phyloP scores from a whole-genome alignment of 2,329 filamentous ascomycete species.

The Plectosphaerella plurivora region DNA sequence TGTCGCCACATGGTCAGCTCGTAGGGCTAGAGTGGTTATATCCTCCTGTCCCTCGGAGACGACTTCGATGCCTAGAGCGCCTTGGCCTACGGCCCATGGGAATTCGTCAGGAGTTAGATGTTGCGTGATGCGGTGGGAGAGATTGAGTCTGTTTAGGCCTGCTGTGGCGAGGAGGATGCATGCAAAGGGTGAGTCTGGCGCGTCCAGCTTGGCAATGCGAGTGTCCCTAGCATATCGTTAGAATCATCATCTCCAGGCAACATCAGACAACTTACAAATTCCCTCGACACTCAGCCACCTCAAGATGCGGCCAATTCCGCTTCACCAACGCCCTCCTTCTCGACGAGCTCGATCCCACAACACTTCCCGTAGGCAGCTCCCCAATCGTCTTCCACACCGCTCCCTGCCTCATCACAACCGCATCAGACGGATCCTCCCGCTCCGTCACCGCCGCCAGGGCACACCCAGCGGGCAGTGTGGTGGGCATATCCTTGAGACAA shows the following conservation, averaged over 20 bases:
- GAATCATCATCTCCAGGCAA: neutral
- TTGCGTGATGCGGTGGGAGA: slow-evolving; percentile 9
- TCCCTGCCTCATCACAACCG: slow-evolving; percentile 7
- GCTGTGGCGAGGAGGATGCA: slow-evolving; percentile 11
- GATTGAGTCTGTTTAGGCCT: slow-evolving; percentile 7
- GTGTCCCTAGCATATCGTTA: slow-evolving; percentile 6
- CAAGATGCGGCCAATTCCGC: slow-evolving; percentile 8
- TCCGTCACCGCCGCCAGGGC: slow-evolving; percentile 7
- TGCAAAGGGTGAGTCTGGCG: slow-evolving; percentile 6
- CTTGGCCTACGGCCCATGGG: slow-evolving; percentile 11
- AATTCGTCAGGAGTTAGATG: slow-evolving; percentile 5
- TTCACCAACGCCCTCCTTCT: slow-evolving; percentile 6
- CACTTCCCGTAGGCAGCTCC: slow-evolving; percentile 8
- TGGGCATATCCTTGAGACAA: slow-evolving; percentile 12
- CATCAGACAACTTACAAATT: slow-evolving; percentile 7
- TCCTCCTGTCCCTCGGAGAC: slow-evolving; percentile 2
- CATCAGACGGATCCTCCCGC: slow-evolving; percentile 10
- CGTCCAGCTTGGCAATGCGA: slow-evolving; percentile 10
- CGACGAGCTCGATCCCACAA: slow-evolving; percentile 8
- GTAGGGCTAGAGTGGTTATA: slow-evolving; percentile 3
- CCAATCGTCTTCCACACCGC: slow-evolving; percentile 7
- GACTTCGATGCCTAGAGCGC: slow-evolving; percentile 10
- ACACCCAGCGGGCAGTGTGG: slow-evolving; percentile 6
- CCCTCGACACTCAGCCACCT: slow-evolving; percentile 10
- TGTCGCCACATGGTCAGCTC: slow-evolving; percentile 7